These are phyloP conservation scores for Testicularia cyperi DNA, from an alignment of 1,284 basidiomycete genomes.

Conservation along the genomic window DNA sequence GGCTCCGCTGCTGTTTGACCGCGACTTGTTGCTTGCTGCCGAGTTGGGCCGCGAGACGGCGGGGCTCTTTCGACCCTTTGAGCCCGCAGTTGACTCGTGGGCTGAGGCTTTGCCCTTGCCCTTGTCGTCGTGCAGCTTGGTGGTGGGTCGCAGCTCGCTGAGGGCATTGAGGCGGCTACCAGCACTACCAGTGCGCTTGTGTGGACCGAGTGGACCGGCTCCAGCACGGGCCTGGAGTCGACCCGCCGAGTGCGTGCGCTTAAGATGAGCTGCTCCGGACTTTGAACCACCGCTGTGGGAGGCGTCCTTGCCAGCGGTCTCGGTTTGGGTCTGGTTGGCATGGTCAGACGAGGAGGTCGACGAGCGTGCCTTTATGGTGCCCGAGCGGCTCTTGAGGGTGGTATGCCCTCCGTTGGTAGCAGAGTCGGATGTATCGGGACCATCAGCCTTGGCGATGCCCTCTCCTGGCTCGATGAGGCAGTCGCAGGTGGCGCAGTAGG, in stretches of 20 bases:
- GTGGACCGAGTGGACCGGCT: conserved; percentile 27
- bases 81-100: conserved; percentile 1
- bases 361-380: conserved; percentile 42
- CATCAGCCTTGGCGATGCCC: conserved; percentile 25
- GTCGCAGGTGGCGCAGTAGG: conserved; percentile 50
- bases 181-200: conserved; percentile 48
- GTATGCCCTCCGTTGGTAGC: conserved; percentile 4
- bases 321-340: conserved; percentile 9
- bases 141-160: conserved; percentile 52
- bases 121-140: conserved; percentile 43
- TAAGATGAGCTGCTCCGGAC: conserved; percentile 13
- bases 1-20: conserved; percentile 28
- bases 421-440: not conserved
- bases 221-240: conserved; percentile 41
- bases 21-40: conserved; percentile 32
- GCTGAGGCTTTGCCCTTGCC: conserved; percentile 9
- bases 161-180: conserved; percentile 47
- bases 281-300: no score
- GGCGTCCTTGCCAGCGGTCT: no score
- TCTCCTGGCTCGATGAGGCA: conserved; percentile 51
- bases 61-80: conserved; percentile 18
- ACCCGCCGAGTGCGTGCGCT: conserved; percentile 44
- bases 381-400: conserved; percentile 40
- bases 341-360: conserved; percentile 14
- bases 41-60: conserved; percentile 30